These are phyloP conservation scores for Silene latifolia DNA, from an alignment of 148 eudicot genomes.

Conservation along the genomic window DNA sequence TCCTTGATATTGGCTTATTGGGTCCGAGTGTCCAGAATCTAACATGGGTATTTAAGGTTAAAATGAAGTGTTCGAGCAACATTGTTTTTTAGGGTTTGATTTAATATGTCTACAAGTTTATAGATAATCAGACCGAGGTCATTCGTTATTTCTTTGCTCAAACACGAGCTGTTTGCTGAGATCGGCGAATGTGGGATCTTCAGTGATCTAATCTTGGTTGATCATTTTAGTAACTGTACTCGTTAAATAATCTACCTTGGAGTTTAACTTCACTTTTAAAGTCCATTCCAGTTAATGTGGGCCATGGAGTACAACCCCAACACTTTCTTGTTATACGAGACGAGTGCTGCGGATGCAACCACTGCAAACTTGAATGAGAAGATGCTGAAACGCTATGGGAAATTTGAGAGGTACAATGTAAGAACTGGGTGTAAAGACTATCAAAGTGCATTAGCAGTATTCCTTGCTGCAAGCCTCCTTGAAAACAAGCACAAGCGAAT, in stretches of 20 bases:
- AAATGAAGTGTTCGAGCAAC: too few species aligned
- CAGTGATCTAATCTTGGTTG: too few species aligned
- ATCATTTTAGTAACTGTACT: too few species aligned
- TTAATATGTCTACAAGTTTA: too few species aligned
- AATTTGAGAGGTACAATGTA: constrained; percentile 72
- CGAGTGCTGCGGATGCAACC: constrained; percentile 36
- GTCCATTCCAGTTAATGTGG: constrained; percentile 82
- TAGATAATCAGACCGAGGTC: too few species aligned
- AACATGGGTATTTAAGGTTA: too few species aligned
- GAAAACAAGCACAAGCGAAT: constrained; percentile 85
- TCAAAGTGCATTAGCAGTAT: constrained; percentile 65
- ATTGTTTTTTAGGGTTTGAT: too few species aligned
- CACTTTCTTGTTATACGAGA: constrained; percentile 60
- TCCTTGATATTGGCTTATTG: too few species aligned
- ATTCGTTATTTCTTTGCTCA: too few species aligned
- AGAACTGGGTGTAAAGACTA: constrained; percentile 54
- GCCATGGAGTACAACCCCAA: constrained; percentile 97
- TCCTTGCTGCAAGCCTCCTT: constrained; percentile 88
- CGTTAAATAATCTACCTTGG: neutral
- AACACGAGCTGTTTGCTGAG: too few species aligned
- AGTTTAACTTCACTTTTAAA: constrained; percentile 19
- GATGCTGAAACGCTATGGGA: constrained; percentile 71
- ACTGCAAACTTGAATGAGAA: constrained; percentile 43
- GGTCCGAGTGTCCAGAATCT: too few species aligned
- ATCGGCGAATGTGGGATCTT: too few species aligned